Conservation (phyloP, 2,329 filamentous ascomycete genomes). For the Chaetomiaceae sp. region DNA sequence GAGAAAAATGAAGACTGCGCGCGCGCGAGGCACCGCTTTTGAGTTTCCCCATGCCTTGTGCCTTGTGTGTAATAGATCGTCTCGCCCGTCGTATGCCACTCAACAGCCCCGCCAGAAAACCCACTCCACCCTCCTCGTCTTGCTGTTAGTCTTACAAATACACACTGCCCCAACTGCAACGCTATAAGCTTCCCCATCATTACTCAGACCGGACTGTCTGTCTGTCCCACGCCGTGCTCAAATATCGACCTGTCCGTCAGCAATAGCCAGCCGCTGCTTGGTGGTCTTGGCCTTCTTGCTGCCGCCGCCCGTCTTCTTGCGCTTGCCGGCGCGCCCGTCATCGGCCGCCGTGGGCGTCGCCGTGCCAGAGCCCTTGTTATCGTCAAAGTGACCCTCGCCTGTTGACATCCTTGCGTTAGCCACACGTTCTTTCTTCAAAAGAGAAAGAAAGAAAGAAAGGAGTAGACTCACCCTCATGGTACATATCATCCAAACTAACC, state of each 20-base stretch:
- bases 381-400: slow-evolving; percentile 97
- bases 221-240: not conserved
- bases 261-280: slow-evolving; percentile 64
- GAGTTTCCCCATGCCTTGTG: not conserved
- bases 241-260: slow-evolving; percentile 52
- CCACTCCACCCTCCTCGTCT: too few relatives aligned
- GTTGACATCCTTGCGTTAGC: slow-evolving; percentile 7
- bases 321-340: slow-evolving; percentile 51
- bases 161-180: too few relatives aligned
- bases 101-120: too few relatives aligned
- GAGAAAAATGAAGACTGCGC: not conserved
- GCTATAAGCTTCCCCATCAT: too few relatives aligned
- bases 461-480: slow-evolving; percentile 84
- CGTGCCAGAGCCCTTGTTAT: slow-evolving; percentile 79
- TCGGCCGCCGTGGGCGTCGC: slow-evolving; percentile 68
- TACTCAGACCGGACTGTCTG: not conserved
- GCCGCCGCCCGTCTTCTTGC: slow-evolving; percentile 43
- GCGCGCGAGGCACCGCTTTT: not conserved
- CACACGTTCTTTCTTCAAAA: not conserved
- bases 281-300: slow-evolving; percentile 65
- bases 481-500: slow-evolving; percentile 89
- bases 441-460: slow-evolving; percentile 1
- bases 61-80: not conserved
- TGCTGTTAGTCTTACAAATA: too few relatives aligned
- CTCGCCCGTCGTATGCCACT: too few relatives aligned